Evolutionary conservation across 441 rosid genomes (phyloP).

Genomic region (Kokia cookei): DNA sequence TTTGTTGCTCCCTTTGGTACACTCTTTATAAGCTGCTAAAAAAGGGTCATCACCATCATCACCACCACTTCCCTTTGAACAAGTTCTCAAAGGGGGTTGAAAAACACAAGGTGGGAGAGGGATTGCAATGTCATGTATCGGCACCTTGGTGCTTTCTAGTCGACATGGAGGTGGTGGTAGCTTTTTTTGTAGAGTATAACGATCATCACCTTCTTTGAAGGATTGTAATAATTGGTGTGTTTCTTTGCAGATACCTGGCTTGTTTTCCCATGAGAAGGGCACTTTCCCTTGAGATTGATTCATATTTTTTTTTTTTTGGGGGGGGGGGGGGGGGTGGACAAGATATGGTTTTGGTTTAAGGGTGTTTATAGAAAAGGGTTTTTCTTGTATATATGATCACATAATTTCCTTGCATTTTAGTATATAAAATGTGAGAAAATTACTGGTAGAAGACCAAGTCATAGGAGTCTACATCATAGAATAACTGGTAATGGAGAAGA

Average conservation of each 20-base stretch:
- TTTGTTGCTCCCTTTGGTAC: slow-evolving; percentile 22
- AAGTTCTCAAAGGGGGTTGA: slow-evolving; percentile 32
- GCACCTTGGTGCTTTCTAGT: neutral
- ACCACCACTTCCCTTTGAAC: slow-evolving; percentile 23
- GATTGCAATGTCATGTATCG: slow-evolving; percentile 19
- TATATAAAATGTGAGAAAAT: slow-evolving; percentile 10
- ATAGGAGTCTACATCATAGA: slow-evolving; percentile 11
- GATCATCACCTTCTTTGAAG: neutral
- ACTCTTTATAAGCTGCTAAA: slow-evolving; percentile 44
- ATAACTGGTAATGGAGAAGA: neutral
- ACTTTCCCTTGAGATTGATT: slow-evolving; percentile 15
- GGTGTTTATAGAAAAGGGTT: neutral
- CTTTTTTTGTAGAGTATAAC: slow-evolving; percentile 14
- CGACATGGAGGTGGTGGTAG: slow-evolving; percentile 49
- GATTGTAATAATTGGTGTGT: neutral
- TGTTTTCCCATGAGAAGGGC: slow-evolving; percentile 51
- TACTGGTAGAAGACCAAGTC: slow-evolving; percentile 20
- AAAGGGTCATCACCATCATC: slow-evolving; percentile 45
- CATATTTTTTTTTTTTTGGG: slow-evolving; percentile 2
- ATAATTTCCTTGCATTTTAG: neutral
- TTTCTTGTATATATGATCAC: neutral
- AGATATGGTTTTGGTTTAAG: neutral
- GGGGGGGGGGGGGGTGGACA: neutral
- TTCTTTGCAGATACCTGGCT: slow-evolving; percentile 36
- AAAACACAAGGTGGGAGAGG: slow-evolving; percentile 47